Conservation (phyloP, 495 filamentous ascomycete genomes). For the Xylaria bambusicola region DNA sequence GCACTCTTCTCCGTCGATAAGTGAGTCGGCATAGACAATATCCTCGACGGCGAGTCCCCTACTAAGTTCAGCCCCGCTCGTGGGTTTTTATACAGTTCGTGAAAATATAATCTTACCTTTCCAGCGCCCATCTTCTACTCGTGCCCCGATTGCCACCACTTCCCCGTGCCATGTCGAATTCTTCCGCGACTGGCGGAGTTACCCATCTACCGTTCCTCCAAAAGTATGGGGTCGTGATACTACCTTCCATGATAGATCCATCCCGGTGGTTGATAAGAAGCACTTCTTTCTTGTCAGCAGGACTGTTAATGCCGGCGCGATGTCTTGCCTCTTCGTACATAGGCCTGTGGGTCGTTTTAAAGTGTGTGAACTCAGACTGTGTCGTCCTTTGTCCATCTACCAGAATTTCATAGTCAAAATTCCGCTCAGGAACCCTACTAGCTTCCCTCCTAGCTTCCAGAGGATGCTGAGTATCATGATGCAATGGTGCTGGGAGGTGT, state of each 20-base stretch:
- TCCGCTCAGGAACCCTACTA: slow-evolving; percentile 25
- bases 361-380: slow-evolving; percentile 66
- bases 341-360: slow-evolving; percentile 71
- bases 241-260: slow-evolving; percentile 82
- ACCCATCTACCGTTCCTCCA: slow-evolving; percentile 67
- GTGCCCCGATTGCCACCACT: slow-evolving; percentile 83
- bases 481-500: slow-evolving; percentile 35
- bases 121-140: slow-evolving; percentile 76
- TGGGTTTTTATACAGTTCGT: neutral
- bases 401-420: slow-evolving; percentile 49
- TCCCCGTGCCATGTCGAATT: slow-evolving; percentile 28
- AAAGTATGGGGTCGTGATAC: slow-evolving; percentile 78
- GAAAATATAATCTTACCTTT: slow-evolving; percentile 40
- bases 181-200: slow-evolving; percentile 55
- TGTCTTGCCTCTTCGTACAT: slow-evolving; percentile 66
- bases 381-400: slow-evolving; percentile 55
- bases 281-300: slow-evolving; percentile 64
- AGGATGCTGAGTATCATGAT: neutral
- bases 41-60: slow-evolving; percentile 64
- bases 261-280: slow-evolving; percentile 64
- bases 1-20: slow-evolving; percentile 73
- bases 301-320: slow-evolving; percentile 58
- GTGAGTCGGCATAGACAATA: slow-evolving; percentile 50
- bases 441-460: neutral
- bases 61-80: slow-evolving; percentile 13